These are phyloP conservation scores for Skeletonema marinoi DNA, from an alignment of 108 stramenopile species.

Conservation along the genomic window DNA sequence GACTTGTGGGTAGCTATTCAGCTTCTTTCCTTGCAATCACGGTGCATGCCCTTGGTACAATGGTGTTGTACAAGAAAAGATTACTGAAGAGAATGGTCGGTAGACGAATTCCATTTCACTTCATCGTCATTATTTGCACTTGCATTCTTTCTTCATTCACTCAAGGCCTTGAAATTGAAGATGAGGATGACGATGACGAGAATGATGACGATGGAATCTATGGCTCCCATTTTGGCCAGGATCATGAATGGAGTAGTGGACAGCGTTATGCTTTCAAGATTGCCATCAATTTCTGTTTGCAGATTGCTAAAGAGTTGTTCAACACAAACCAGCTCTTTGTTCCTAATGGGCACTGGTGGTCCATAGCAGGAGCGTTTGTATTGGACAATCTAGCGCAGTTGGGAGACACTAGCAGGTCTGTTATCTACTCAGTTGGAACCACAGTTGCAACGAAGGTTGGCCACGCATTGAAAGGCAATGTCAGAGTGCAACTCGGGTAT, in stretches of 20 bases:
- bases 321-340: background rate
- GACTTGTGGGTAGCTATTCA: too few relatives aligned
- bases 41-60: background rate
- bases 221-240: background rate
- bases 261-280: background rate
- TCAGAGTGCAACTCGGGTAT: background rate
- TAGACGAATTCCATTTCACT: background rate
- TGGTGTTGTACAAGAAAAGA: background rate
- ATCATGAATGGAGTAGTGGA: background rate
- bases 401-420: background rate
- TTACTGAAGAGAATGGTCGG: background rate
- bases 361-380: background rate
- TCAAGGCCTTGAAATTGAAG: background rate
- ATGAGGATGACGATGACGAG: background rate
- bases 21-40: too few relatives aligned
- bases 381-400: background rate
- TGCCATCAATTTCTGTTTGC: background rate
- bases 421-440: background rate
- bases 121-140: background rate
- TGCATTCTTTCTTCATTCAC: background rate
- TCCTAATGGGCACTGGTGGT: background rate
- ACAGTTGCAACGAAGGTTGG: background rate
- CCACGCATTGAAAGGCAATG: background rate
- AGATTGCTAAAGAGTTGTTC: background rate
- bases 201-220: background rate